phyloP scores from a whole-genome alignment of 768 basidiomycete genomes.

The Lentinula boryana region DNA sequence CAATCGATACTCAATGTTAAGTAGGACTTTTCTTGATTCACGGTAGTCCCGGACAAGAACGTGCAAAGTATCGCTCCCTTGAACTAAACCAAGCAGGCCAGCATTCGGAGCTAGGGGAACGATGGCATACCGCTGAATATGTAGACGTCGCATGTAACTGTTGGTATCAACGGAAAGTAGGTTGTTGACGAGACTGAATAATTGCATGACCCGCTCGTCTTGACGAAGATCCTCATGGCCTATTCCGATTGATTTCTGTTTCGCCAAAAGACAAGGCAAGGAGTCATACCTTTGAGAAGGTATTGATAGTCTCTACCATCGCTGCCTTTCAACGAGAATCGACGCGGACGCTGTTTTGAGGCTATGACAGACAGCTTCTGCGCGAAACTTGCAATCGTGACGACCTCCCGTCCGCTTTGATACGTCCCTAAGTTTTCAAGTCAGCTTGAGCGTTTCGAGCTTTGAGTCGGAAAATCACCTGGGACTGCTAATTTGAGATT shows the following conservation, averaged over 20 bases:
- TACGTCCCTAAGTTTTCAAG: constrained; percentile 64
- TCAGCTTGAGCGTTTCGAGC: not conserved
- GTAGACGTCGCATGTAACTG: constrained; percentile 93
- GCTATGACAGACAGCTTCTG: constrained; percentile 90
- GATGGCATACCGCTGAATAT: constrained; percentile 89
- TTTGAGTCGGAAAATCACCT: constrained; percentile 39
- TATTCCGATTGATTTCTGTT: constrained; percentile 18
- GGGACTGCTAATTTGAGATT: constrained; percentile 95
- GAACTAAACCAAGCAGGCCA: constrained; percentile 92
- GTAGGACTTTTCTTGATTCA: constrained; percentile 90
- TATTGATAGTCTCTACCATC: constrained; percentile 95
- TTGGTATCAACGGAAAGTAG: constrained; percentile 87
- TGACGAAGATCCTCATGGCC: constrained; percentile 98
- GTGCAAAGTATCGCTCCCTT: constrained; percentile 92
- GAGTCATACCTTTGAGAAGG: constrained; percentile 68
- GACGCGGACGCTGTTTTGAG: constrained; percentile 94
- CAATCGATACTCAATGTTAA: constrained; percentile 97
- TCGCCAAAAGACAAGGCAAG: not conserved
- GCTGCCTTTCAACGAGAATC: constrained; percentile 78
- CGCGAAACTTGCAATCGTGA: constrained; percentile 79
- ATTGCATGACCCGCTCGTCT: constrained; percentile 98
- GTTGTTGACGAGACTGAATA: constrained; percentile 96
- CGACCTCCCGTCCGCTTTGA: constrained; percentile 77
- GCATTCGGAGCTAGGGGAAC: constrained; percentile 95
- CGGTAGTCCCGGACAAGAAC: constrained; percentile 95